Percentiles rank a stretch among this genome's conserved stretches.
Conservation (phyloP, 805 yeast species). For the Barnettozyma sucrosica region DNA sequence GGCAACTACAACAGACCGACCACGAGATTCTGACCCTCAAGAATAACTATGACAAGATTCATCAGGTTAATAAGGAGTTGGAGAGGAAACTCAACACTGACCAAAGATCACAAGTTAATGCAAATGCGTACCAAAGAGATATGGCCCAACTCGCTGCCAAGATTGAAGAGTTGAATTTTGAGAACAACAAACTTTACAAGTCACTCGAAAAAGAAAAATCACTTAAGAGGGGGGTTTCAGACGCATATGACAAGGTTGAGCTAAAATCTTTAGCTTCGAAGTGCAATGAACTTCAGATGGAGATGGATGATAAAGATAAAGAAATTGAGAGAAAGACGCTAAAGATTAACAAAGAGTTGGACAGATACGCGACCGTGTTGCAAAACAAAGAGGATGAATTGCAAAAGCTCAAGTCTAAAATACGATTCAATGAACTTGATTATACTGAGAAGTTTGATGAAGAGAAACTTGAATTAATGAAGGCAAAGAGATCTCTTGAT, state of each 20-base stretch:
- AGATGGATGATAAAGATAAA: conserved; percentile 21
- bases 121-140: conserved; percentile 27
- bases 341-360: conserved; percentile 21
- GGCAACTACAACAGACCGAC: conserved; percentile 19
- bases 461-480: conserved; percentile 32
- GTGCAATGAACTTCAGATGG: conserved; percentile 29
- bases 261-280: conserved; percentile 32
- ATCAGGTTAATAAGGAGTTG: conserved; percentile 19
- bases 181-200: conserved; percentile 31
- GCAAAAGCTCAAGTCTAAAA: conserved; percentile 29
- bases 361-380: conserved; percentile 19
- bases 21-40: conserved; percentile 22
- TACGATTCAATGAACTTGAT: conserved; percentile 29
- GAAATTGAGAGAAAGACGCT: conserved; percentile 17
- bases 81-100: conserved; percentile 11
- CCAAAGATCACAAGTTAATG: conserved; percentile 6
- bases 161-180: conserved; percentile 32
- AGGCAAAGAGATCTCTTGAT: conserved; percentile 34
- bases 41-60: conserved; percentile 28
- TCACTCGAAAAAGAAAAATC: conserved; percentile 31
- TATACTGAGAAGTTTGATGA: conserved; percentile 30
- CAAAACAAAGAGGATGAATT: conserved; percentile 34
- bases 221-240: conserved; percentile 12
- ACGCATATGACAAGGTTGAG: conserved; percentile 32
- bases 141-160: conserved; percentile 25